Conservation (phyloP, 345 rosid genomes). For the Eucalyptus urophylla region DNA sequence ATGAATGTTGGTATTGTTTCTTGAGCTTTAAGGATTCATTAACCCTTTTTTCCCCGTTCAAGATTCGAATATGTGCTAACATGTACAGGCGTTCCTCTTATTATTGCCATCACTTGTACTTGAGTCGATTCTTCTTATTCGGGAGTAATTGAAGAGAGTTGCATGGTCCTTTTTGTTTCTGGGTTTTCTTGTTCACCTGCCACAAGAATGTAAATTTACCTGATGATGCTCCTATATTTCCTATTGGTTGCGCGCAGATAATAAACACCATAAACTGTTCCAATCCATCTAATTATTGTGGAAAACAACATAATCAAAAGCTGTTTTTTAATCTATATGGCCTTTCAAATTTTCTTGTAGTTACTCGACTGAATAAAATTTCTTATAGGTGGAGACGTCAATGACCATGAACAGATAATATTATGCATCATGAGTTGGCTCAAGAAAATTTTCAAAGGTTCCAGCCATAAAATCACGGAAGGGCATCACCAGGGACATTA, state of each 20-base stretch:
- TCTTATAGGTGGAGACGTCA: slow-evolving; percentile 29
- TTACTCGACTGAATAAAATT: neutral
- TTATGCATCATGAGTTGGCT: slow-evolving; percentile 70
- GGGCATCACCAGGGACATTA: slow-evolving; percentile 36
- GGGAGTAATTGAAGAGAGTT: neutral
- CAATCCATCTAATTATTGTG: neutral
- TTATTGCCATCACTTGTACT: neutral
- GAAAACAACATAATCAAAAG: neutral
- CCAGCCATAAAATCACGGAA: slow-evolving; percentile 35
- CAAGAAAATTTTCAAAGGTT: slow-evolving; percentile 74
- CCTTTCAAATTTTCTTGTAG: neutral
- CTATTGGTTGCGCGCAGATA: neutral
- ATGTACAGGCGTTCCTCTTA: neutral
- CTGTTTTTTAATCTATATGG: neutral
- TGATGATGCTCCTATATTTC: neutral
- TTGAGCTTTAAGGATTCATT: neutral
- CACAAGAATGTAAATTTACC: neutral
- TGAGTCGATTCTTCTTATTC: neutral
- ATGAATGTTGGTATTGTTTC: neutral
- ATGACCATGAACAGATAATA: slow-evolving; percentile 39
- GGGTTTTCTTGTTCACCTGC: neutral
- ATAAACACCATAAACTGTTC: neutral
- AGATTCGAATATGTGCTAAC: neutral
- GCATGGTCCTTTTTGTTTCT: neutral
- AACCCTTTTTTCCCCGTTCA: neutral